Base-by-base conservation (phyloP, 106 monocot species). In the Gastrodia elata region DNA sequence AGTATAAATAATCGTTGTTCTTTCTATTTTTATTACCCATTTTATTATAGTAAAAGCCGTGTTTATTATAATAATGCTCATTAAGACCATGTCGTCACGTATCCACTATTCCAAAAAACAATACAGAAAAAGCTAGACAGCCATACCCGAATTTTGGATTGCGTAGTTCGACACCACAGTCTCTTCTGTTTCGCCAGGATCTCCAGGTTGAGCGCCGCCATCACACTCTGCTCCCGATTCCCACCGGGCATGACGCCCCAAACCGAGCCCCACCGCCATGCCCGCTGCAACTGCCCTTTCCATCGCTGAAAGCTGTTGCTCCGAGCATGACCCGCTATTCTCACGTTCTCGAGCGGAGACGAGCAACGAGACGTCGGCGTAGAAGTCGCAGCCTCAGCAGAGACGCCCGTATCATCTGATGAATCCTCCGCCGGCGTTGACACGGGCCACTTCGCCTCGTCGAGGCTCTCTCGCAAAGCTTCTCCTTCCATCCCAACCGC, bases 101-200 rank as follows among this genome's bases (percentile, higher is more conserved):
- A 67, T 36, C 61, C 26, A 32, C 30, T 61, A 7, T 11, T 61
- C 14, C 59, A 61, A 35, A 67, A 34, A 67, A 16, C 5, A 67
- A 67, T 18, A 34, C 16, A 37, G 18, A 13, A 67, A 67, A 37
- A 35, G 20, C 18, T 37, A 20, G 36, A 37, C 26, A 68, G 8
- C 9, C 16, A 8, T 76, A 93, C 93, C 93, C 75, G 78, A 2
- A 78, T 20, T 71, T 80, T 83, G 30, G 83, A 87, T 32, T 93
- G 81, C 68, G 82, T 87, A n/a, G n/a, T n/a, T 74, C 84, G 89
- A 82, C 90, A 93, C 93, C 93, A 93, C 81, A 87, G 86, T 36
- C 90, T 76, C 80, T 93, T 93, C 83, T 93, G 93, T 75, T 93
- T 84, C 2, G 90, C 87, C 93, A 93, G 81, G 41, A 74, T 72